A percentile compares a stretch with the other conserved stretches of the same genome.
Evolutionary conservation across 805 yeast species (phyloP).

Genomic region (Saccharomyces paradoxus): DNA sequence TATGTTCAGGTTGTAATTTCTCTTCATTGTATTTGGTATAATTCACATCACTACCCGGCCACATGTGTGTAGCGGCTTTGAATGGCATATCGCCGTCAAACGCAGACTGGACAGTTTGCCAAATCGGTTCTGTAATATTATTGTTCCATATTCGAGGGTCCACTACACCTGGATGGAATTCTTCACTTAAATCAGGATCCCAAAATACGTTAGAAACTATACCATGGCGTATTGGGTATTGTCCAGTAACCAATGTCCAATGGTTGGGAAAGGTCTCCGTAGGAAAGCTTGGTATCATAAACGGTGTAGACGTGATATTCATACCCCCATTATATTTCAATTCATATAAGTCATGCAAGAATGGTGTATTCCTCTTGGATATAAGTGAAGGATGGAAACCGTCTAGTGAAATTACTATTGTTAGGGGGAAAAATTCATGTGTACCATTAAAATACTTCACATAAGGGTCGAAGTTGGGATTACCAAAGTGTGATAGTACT

Average conservation of each 20-base stretch:
- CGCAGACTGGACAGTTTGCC: slow-evolving; percentile 66
- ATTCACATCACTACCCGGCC: slow-evolving; percentile 87
- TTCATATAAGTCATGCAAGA: slow-evolving; percentile 48
- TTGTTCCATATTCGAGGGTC: slow-evolving; percentile 66
- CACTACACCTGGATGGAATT: slow-evolving; percentile 48
- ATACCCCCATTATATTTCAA: slow-evolving; percentile 39
- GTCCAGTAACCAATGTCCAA: slow-evolving; percentile 84
- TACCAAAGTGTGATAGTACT: background rate
- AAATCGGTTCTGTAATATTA: slow-evolving; percentile 64
- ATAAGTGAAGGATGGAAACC: slow-evolving; percentile 90
- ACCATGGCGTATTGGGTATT: slow-evolving; percentile 77
- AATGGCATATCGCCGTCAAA: slow-evolving; percentile 33
- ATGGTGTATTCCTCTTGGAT: slow-evolving; percentile 58
- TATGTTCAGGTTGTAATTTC: background rate
- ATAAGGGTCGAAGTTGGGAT: slow-evolving; percentile 14
- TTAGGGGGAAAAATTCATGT: slow-evolving; percentile 64
- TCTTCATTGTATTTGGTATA: slow-evolving; percentile 2
- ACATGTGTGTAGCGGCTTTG: slow-evolving; percentile 63
- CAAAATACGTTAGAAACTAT: slow-evolving; percentile 44
- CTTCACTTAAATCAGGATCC: slow-evolving; percentile 47
- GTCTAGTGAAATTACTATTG: slow-evolving; percentile 71
- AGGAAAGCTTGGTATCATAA: slow-evolving; percentile 81
- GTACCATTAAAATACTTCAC: slow-evolving; percentile 46
- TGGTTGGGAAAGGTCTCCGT: slow-evolving; percentile 87
- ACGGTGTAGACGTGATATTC: slow-evolving; percentile 43